Conservation (phyloP, 2,329 filamentous ascomycete species). For the Alternaria dauci region DNA sequence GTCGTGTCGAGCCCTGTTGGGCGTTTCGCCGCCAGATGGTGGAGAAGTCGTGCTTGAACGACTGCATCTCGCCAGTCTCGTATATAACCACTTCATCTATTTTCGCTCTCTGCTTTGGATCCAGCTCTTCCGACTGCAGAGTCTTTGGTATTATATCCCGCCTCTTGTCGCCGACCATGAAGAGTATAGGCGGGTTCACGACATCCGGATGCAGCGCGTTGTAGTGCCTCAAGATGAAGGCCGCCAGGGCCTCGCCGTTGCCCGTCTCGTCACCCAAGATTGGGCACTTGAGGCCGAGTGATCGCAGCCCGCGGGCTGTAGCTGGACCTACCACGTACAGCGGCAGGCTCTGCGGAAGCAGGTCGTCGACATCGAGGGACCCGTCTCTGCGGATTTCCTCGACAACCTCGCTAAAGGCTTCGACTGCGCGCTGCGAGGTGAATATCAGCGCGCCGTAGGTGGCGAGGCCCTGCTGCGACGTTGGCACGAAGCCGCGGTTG, state of each 20-base stretch:
- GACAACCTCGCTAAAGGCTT: constrained; percentile 74
- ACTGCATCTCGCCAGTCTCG: constrained; percentile 81
- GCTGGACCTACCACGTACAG: constrained; percentile 85
- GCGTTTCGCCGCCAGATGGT: constrained; percentile 59
- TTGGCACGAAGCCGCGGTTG: constrained; percentile 50
- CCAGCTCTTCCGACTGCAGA: constrained; percentile 67
- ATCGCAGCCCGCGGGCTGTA: constrained; percentile 75
- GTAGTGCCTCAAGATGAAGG: constrained; percentile 83
- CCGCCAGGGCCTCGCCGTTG: constrained; percentile 80
- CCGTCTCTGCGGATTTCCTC: constrained; percentile 58
- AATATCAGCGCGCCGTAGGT: constrained; percentile 81
- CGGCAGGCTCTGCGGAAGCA: constrained; percentile 60
- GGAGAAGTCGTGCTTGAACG: constrained; percentile 75
- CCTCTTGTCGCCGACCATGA: constrained; percentile 88
- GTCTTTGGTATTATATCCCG: constrained; percentile 89
- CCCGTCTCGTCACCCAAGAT: constrained; percentile 84
- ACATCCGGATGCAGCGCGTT: constrained; percentile 51
- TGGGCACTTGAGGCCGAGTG: constrained; percentile 60
- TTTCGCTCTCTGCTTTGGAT: constrained; percentile 61
- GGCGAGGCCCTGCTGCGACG: constrained; percentile 25
- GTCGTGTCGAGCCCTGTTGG: constrained; percentile 44
- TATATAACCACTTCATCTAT: constrained; percentile 88
- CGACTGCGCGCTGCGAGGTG: constrained; percentile 83
- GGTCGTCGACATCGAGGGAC: constrained; percentile 33
- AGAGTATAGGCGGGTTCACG: constrained; percentile 72